Evolutionary conservation across 148 eudicot species (phyloP).

Genomic region (Cornus kousa): DNA sequence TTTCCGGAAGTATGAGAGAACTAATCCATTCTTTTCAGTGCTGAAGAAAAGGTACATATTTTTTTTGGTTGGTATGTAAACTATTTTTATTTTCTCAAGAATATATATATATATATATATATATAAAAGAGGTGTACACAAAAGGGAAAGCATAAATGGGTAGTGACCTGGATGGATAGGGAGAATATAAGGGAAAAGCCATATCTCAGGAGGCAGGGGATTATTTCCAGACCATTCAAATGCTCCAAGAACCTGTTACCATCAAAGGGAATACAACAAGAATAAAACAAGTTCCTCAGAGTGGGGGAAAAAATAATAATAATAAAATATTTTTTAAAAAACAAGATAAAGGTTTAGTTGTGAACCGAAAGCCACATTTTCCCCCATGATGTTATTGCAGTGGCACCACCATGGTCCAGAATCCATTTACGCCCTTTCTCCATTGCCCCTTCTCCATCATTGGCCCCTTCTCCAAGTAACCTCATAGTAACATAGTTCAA

Average conservation of each 20-base stretch:
- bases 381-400: conserved; percentile 94
- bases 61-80: too few species aligned
- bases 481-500: conserved; percentile 86
- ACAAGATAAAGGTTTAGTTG: conserved; percentile 29
- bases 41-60: too few species aligned
- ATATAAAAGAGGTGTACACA: neutral
- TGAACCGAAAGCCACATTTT: conserved; percentile 98
- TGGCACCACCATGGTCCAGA: conserved; percentile 88
- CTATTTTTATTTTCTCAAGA: too few species aligned
- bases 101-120: too few species aligned
- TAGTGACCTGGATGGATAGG: conserved; percentile 90
- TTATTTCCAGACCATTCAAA: conserved; percentile 98
- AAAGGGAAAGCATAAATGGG: conserved; percentile 11
- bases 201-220: conserved; percentile 93
- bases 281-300: conserved; percentile 10
- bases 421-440: conserved; percentile 90
- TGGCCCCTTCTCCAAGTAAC: conserved; percentile 86
- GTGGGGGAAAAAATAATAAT: neutral
- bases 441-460: conserved; percentile 89
- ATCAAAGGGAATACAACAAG: conserved; percentile 13
- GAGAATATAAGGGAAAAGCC: conserved; percentile 87
- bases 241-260: conserved; percentile 79
- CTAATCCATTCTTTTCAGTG: neutral
- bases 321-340: neutral
- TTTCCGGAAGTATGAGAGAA: neutral